Evolutionary conservation across 1,284 basidiomycete genomes (phyloP), one percentile per base, ranked within the genome.

Genomic region (Rhodotorula sp.): DNA sequence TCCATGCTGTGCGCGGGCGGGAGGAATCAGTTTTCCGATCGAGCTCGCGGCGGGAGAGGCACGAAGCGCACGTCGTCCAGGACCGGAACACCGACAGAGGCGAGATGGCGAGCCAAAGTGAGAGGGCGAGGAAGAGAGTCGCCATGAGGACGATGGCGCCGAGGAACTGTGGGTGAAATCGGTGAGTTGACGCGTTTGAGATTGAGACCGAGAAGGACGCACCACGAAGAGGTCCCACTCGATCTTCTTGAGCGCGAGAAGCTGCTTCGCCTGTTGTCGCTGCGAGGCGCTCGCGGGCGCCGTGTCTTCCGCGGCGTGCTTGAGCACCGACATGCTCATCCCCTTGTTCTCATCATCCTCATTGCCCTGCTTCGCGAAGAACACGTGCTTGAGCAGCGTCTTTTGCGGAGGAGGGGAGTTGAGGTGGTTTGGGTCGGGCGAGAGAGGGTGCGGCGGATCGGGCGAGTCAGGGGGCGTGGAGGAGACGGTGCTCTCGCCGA

Each of bases 191-290:
- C 10, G 27, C 1, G 21, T 44, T 19, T 50, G 19, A 23, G 25
- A 17, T 13, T 4, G 10, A 44, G 57, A 27, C 13, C 14, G 27
- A 21, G 3, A n/a, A 34, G 12, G 9, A 66, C 68, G 25, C 27
- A 66, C 67, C 12, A 71, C 49, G 12, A 59, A 25, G 25, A 71
- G 46, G 25, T 71, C 70, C 53, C 45, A 60, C 52, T 64, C 55
- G 48, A 71, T 44, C 61, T 67, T 71, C 27, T 63, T 61, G 7
- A 71, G 57, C 19, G 70, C 70, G 4, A 71, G 61, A 1, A 71
- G 34, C 61, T 71, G 70, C 57, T 67, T 67, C 4, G 70, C 70
- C 48, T 67, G 66, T 57, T 63, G 55, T 19, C 70, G 21, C n/a
- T 58, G 27, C 12, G 60, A 55, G 16, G 65, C 61, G 3, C 50